Conservation (phyloP, 441 rosid species). For the Adansonia madagascariensis region DNA sequence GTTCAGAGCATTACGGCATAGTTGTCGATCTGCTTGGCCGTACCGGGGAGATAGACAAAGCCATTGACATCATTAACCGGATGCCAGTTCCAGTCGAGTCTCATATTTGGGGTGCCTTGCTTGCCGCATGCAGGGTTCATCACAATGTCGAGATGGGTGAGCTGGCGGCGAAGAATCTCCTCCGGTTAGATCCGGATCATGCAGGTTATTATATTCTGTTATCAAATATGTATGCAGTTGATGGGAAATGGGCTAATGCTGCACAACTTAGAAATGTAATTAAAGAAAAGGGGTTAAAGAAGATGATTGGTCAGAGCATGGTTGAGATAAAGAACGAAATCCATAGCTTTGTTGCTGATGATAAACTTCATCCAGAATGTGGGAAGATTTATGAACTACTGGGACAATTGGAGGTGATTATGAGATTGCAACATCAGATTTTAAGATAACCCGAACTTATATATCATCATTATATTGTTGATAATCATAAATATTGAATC, state of each 20-base stretch:
- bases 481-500: no score
- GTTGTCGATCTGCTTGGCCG: conserved; percentile 68
- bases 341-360: conserved; percentile 52
- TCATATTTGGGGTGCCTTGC: conserved; percentile 54
- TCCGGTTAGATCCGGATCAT: conserved; percentile 49
- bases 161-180: conserved; percentile 47
- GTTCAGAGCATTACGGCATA: conserved; percentile 52
- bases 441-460: neutral
- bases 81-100: conserved; percentile 52
- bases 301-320: conserved; percentile 45
- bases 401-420: conserved; percentile 41
- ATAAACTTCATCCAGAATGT: conserved; percentile 42
- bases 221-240: conserved; percentile 55
- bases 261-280: conserved; percentile 47
- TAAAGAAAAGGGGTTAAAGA: conserved; percentile 49
- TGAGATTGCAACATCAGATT: conserved; percentile 24
- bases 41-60: conserved; percentile 47
- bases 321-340: conserved; percentile 39
- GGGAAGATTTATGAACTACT: conserved; percentile 41
- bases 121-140: conserved; percentile 64
- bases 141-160: conserved; percentile 56
- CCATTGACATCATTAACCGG: conserved; percentile 39
- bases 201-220: conserved; percentile 56
- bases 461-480: neutral
- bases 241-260: conserved; percentile 49